phyloP scores from a whole-genome alignment of 768 basidiomycete genomes.

The Lactarius trivialis region DNA sequence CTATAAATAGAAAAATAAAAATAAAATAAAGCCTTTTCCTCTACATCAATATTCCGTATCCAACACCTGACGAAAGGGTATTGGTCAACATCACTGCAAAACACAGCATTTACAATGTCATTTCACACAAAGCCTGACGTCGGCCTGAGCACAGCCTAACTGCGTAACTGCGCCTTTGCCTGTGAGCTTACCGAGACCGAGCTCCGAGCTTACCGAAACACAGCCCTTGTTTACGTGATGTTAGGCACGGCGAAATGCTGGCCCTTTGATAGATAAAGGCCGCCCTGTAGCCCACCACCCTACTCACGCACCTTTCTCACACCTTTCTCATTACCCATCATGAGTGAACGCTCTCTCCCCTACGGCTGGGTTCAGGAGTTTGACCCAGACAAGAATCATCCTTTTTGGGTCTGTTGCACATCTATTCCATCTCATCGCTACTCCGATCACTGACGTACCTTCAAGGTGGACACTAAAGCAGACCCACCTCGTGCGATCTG shows the following conservation, averaged over 20 bases:
- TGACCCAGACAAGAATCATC: conserved; percentile 37
- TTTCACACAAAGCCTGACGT: neutral
- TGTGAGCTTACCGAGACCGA: neutral
- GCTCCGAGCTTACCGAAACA: neutral
- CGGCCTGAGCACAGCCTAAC: neutral
- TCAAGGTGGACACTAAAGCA: conserved; percentile 56
- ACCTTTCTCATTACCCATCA: conserved; percentile 14
- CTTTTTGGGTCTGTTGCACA: conserved; percentile 42
- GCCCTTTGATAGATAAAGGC: neutral
- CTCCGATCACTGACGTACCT: neutral
- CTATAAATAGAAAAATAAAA: too few species aligned
- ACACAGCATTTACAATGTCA: neutral
- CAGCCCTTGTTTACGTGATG: neutral
- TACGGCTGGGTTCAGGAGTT: conserved; percentile 50
- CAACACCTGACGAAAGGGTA: too few species aligned
- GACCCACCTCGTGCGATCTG: conserved; percentile 62
- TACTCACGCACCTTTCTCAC: neutral
- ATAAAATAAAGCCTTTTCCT: too few species aligned
- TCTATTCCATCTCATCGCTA: neutral
- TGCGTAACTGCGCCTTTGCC: neutral
- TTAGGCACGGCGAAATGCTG: neutral
- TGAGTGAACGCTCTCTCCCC: conserved; percentile 39
- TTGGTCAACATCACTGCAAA: too few species aligned
- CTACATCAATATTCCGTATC: too few species aligned
- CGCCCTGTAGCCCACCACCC: neutral